phyloP scores from a whole-genome alignment of 192 early-diverging fungal species.

The Neocallimastix lanati region DNA sequence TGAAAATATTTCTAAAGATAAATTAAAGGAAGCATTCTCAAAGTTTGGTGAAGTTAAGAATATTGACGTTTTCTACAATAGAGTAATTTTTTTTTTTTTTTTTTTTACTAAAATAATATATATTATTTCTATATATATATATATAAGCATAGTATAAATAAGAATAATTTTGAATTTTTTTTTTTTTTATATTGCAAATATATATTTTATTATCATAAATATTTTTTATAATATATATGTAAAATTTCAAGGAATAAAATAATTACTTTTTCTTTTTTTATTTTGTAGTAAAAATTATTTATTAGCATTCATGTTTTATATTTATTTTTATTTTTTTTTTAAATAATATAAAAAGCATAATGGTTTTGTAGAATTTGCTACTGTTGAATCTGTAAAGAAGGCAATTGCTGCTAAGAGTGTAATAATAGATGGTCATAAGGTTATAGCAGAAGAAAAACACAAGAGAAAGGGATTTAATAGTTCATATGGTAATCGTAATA shows the following conservation, averaged over 20 bases:
- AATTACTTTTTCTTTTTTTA: too few relatives aligned
- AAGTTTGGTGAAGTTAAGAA: not conserved
- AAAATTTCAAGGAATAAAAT: too few relatives aligned
- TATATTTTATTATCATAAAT: too few relatives aligned
- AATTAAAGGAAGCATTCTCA: not conserved
- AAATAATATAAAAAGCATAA: constrained; percentile 1
- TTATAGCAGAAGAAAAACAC: not conserved
- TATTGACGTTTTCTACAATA: not conserved
- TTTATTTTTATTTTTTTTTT: constrained; percentile 1
- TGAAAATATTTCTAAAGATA: not conserved
- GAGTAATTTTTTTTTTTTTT: constrained; percentile 1
- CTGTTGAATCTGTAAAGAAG: not conserved
- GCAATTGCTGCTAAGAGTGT: not conserved
- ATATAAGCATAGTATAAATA: too few relatives aligned
- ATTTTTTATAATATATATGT: too few relatives aligned
- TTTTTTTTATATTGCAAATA: too few relatives aligned
- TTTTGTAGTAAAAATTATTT: too few relatives aligned
- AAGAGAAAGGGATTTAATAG: not conserved
- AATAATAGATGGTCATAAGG: not conserved
- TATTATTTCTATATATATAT: too few relatives aligned
- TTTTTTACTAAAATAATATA: too few relatives aligned
- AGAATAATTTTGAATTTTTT: too few relatives aligned
- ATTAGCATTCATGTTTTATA: too few relatives aligned
- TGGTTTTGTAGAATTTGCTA: not conserved
- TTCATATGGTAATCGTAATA: not conserved